A percentile compares a stretch with the other conserved stretches of the same genome.
These are phyloP conservation scores for Aethionema arabicum DNA, from an alignment of 345 rosid genomes.

Conservation along the genomic window DNA sequence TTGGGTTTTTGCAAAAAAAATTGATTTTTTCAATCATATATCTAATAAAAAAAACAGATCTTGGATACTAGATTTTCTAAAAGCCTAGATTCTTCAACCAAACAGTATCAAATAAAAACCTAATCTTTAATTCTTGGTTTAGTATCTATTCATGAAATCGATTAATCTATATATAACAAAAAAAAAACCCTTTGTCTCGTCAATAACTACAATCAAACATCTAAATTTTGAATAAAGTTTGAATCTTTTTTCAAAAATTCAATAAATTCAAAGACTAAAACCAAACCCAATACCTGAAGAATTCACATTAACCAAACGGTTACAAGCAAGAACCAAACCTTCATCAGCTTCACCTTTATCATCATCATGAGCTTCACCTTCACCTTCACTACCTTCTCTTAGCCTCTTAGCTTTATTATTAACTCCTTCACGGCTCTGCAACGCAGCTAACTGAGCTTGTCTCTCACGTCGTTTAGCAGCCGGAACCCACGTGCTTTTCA, in stretches of 20 bases:
- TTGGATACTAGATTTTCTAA: too few species aligned
- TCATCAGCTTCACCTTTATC: conserved; percentile 9
- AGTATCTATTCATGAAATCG: conserved; percentile 13
- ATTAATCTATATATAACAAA: too few species aligned
- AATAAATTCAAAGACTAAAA: too few species aligned
- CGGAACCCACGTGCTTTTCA: conserved; percentile 98
- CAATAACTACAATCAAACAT: too few species aligned
- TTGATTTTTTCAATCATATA: too few species aligned
- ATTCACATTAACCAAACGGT: conserved; percentile 31
- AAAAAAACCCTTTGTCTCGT: conserved; percentile 4
- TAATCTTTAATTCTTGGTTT: too few species aligned
- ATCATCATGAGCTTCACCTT: conserved; percentile 9
- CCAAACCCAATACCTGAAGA: conserved; percentile 36
- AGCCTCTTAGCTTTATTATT: conserved; percentile 40
- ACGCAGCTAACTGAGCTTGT: conserved; percentile 56
- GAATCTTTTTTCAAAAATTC: neutral
- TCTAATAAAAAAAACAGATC: too few species aligned
- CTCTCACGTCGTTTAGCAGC: conserved; percentile 91
- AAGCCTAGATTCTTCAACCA: too few species aligned
- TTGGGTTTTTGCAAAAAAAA: too few species aligned
- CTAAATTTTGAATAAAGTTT: neutral
- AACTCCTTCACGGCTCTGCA: conserved; percentile 49
- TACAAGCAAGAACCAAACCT: conserved; percentile 31
- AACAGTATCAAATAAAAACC: too few species aligned
- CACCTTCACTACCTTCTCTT: conserved; percentile 40